Base-by-base conservation (phyloP, 139 green algal species). In the Desmodesmus armatus region DNA sequence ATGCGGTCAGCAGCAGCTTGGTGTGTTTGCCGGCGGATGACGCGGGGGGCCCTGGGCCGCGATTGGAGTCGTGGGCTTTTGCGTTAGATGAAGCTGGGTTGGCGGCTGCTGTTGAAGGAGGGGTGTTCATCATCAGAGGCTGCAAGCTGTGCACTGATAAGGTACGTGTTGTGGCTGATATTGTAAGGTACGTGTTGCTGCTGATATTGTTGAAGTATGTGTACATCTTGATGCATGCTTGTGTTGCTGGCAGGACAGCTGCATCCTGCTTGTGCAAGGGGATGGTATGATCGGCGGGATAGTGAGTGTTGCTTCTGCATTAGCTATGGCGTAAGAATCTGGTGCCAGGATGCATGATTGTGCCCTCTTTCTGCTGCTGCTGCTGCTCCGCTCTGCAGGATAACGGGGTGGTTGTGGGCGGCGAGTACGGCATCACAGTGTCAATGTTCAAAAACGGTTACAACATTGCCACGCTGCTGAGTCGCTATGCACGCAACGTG, bases 381-480 rank as follows among this genome's bases (percentile, higher is more conserved):
- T 3, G n/a, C n/a, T n/a, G n/a, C n/a, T n/a, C n/a, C n/a, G n/a
- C n/a, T n/a, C n/a, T n/a, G n/a, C 66, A 58, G 19, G 81, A 76
- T 6, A 49, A 27, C 2, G 82, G 88, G 11, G 84, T 92, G 27
- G 84, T 93, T 29, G 86, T 91, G 43, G 87, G 86, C 23, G 94
- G 94, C 0, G 94, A 97, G 89, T 97, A 97, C 78, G 92, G 93
- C 41, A 78, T 97, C 6, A 91, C 90, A 13, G 73, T 58, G 3
- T 74, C 75, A 0, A 75, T 96, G 35, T 82, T 96, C 17, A 74
- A 89, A 35, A 62, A 78, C 17, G 92, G 91, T 15, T 91, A 94
- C 83, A 95, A 93, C 69, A 78, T 97, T 15, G 93, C 90, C 1
- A 96, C 93, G 2, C 91, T 97, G 17, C 95, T 96, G 91, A 73